These are phyloP conservation scores for Rhododendron ovatum DNA, from an alignment of 148 eudicot species.

Conservation along the genomic window DNA sequence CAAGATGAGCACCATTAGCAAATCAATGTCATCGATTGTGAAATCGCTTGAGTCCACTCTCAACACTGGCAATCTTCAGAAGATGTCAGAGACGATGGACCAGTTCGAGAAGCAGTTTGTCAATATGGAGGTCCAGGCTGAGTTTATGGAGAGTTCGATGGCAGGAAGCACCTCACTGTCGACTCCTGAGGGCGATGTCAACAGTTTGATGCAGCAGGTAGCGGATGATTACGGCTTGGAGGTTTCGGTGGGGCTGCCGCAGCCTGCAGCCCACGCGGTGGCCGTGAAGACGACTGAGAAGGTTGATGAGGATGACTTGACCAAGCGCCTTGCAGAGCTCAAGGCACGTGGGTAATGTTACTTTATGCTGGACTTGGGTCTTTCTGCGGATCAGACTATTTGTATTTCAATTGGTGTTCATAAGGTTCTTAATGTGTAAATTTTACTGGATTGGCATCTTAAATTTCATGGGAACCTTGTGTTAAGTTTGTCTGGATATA, in stretches of 20 bases:
- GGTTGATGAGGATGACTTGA: constrained; percentile 62
- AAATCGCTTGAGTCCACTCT: constrained; percentile 59
- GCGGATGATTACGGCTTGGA: constrained; percentile 73
- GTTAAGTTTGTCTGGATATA: not conserved
- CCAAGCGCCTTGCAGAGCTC: constrained; percentile 68
- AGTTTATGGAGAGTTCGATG: constrained; percentile 80
- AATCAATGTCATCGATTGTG: constrained; percentile 64
- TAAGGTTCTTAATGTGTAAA: not conserved
- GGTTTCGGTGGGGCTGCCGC: constrained; percentile 68
- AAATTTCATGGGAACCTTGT: not conserved
- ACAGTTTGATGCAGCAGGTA: constrained; percentile 69
- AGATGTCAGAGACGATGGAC: constrained; percentile 84
- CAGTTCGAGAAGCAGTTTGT: constrained; percentile 69
- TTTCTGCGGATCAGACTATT: not conserved
- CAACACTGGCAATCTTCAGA: constrained; percentile 53
- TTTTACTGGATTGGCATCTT: not conserved
- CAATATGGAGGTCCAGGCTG: constrained; percentile 81
- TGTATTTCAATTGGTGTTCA: not conserved
- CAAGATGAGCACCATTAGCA: constrained; percentile 45
- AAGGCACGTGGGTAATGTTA: constrained; percentile 51
- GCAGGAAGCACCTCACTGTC: constrained; percentile 66
- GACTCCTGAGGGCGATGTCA: constrained; percentile 63
- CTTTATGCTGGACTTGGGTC: not conserved
- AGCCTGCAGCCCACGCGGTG: constrained; percentile 55
- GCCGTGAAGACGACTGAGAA: constrained; percentile 29